Percentiles rank a stretch among this genome's conserved stretches.
Conservation (phyloP, 148 eudicot species). For the Vaccinium macrocarpon region DNA sequence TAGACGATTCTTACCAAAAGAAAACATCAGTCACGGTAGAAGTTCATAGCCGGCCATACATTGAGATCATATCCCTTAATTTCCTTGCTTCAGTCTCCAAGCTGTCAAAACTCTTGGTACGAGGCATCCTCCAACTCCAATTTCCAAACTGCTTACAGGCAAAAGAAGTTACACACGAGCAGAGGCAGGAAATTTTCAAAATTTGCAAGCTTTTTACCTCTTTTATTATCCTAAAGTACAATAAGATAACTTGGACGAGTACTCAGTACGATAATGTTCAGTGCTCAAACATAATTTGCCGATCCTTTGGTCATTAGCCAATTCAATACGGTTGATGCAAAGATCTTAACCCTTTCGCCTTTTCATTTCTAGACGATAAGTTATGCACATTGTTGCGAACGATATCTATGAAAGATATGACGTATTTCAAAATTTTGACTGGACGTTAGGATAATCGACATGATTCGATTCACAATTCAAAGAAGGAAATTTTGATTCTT, state of each 20-base stretch:
- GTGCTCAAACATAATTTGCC: not conserved
- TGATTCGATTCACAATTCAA: not conserved
- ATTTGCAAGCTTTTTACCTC: not conserved
- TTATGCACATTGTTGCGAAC: not conserved
- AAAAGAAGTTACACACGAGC: not conserved
- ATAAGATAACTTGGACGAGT: not conserved
- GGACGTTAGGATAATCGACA: too few relatives aligned
- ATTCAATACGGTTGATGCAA: not conserved
- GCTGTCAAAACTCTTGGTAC: constrained; percentile 52
- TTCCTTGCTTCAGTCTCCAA: constrained; percentile 56
- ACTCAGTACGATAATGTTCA: not conserved
- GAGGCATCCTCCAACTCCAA: constrained; percentile 95
- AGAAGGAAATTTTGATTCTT: not conserved
- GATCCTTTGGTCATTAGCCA: not conserved
- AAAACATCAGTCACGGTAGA: not conserved
- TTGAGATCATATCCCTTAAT: constrained; percentile 59
- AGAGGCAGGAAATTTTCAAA: not conserved
- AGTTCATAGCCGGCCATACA: constrained; percentile 67
- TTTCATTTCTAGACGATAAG: not conserved
- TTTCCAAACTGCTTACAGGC: constrained; percentile 58
- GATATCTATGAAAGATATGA: not conserved
- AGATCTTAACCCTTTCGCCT: not conserved
- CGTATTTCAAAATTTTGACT: too few relatives aligned
- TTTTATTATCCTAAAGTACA: not conserved
- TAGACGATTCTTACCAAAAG: not conserved